These are phyloP conservation scores for Sugiyamaella qingdaonensis DNA, from an alignment of 805 yeast species.

Conservation along the genomic window DNA sequence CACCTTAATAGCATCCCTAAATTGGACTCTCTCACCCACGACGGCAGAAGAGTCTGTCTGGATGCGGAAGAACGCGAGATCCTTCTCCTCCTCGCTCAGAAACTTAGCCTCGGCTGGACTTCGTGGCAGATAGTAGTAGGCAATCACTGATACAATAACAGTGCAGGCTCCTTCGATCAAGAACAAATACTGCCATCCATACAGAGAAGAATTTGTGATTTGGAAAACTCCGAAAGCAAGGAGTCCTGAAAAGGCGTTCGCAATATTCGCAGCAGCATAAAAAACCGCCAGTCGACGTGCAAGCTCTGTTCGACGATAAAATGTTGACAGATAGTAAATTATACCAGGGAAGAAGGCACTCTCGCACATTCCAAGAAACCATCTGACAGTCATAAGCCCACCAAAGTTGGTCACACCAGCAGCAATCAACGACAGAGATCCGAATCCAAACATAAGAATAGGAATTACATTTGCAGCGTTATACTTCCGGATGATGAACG, in stretches of 20 bases:
- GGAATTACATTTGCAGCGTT: conserved; percentile 46
- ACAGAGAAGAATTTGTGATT: conserved; percentile 28
- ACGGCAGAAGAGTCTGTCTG: conserved; percentile 44
- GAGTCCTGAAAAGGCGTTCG: conserved; percentile 58
- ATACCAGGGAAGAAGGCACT: conserved; percentile 50
- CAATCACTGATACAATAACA: conserved; percentile 34
- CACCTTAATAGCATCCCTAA: conserved; percentile 42
- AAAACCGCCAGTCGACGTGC: conserved; percentile 47
- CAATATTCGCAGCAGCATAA: conserved; percentile 49
- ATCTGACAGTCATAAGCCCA: conserved; percentile 43
- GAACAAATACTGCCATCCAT: conserved; percentile 49
- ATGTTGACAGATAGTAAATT: conserved; percentile 43
- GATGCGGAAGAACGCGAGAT: conserved; percentile 45
- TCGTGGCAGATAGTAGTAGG: conserved; percentile 38
- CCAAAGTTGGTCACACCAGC: conserved; percentile 42
- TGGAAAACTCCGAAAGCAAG: conserved; percentile 49
- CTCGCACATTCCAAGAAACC: conserved; percentile 51
- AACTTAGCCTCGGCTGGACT: conserved; percentile 36
- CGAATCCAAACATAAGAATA: conserved; percentile 42
- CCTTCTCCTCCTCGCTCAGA: conserved; percentile 40
- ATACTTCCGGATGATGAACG: conserved; percentile 36
- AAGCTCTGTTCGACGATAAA: conserved; percentile 46
- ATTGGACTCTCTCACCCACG: conserved; percentile 34
- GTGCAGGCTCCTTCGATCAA: conserved; percentile 45
- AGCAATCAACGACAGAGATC: conserved; percentile 38